phyloP scores from a whole-genome alignment of 208 protist genomes.

The Leishmania major region DNA sequence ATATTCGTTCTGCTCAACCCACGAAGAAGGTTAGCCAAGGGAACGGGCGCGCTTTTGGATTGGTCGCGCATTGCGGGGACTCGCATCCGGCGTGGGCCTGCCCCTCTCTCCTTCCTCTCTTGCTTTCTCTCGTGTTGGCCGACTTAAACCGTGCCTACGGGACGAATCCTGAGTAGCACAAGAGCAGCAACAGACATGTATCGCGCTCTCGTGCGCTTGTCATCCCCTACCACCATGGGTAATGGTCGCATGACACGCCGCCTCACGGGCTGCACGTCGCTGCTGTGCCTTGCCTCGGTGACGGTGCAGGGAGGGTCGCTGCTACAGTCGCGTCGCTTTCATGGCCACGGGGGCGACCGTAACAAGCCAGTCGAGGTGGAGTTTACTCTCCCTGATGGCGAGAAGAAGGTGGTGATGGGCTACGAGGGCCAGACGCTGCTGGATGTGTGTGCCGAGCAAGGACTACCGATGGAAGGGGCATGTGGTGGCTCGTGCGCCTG shows the following conservation, averaged over 20 bases:
- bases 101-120: background rate
- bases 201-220: background rate
- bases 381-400: conserved; percentile 66
- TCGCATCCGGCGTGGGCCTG: background rate
- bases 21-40: background rate
- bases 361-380: conserved; percentile 60
- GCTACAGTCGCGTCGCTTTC: conserved; percentile 37
- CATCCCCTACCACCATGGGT: background rate
- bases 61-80: background rate
- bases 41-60: background rate
- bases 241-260: background rate
- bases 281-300: background rate
- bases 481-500: conserved; percentile 97
- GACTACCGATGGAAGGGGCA: conserved; percentile 96
- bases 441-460: conserved; percentile 93
- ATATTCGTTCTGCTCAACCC: background rate
- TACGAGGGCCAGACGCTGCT: conserved; percentile 95
- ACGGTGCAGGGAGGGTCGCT: conserved; percentile 6
- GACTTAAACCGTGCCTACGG: background rate
- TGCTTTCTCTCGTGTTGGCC: background rate
- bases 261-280: background rate
- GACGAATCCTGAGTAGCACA: background rate
- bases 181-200: conserved; percentile 3
- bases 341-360: conserved; percentile 63
- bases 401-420: conserved; percentile 49